Conservation (phyloP, 2,329 filamentous ascomycete genomes). For the Penicillium sp. region DNA sequence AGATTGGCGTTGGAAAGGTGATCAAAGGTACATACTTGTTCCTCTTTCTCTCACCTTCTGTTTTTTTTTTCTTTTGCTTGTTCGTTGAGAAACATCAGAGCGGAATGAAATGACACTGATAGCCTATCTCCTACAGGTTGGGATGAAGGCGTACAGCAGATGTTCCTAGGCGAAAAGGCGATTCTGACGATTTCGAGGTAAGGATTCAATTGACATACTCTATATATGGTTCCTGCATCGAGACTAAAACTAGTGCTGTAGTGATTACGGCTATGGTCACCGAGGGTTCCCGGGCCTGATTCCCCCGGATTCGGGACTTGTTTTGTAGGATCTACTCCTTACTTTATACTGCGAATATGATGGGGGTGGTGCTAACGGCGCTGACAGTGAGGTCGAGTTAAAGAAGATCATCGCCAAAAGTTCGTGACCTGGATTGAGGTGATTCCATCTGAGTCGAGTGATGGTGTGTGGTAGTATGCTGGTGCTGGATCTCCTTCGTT, state of each 20-base stretch:
- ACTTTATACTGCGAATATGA: neutral
- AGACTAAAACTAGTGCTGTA: slow-evolving; percentile 20
- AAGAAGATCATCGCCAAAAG: neutral
- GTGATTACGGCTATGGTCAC: slow-evolving; percentile 47
- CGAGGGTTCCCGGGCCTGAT: slow-evolving; percentile 77
- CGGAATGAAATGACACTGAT: too few species aligned
- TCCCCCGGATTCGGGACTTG: slow-evolving; percentile 72
- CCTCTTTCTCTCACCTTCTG: neutral
- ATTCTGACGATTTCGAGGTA: slow-evolving; percentile 81
- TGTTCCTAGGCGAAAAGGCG: slow-evolving; percentile 91
- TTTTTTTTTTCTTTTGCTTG: neutral
- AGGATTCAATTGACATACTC: slow-evolving; percentile 33
- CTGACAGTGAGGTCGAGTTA: slow-evolving; percentile 24
- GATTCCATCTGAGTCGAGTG: neutral
- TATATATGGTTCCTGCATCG: neutral
- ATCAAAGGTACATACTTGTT: slow-evolving; percentile 72
- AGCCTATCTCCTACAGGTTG: slow-evolving; percentile 55
- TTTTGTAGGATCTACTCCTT: slow-evolving; percentile 71
- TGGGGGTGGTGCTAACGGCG: slow-evolving; percentile 9
- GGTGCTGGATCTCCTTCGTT: neutral
- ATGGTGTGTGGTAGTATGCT: neutral
- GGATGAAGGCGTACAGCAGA: slow-evolving; percentile 83
- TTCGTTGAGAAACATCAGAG: too few species aligned
- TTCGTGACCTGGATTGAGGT: neutral
- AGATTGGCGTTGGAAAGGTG: slow-evolving; percentile 81